Evolutionary conservation across 75 land plant species (phyloP), one percentile per base, ranked within the genome.

Genomic region (Picea glauca): DNA sequence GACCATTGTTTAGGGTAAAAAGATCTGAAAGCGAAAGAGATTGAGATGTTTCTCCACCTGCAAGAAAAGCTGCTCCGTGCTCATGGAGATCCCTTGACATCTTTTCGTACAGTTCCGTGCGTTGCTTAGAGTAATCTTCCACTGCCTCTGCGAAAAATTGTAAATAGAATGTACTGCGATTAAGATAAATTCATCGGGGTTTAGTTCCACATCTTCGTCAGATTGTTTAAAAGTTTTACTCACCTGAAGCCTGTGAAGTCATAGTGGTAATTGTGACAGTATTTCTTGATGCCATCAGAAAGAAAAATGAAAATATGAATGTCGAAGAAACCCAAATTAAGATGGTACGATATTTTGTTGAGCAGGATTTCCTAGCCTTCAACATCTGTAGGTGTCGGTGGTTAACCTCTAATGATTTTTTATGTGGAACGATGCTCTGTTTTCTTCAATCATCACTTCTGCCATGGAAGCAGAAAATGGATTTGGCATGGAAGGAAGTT

Each of bases 21-120:
- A 93, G 63, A 62, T 94, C 98, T 4, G 93, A 85, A 61, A 94
- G 89, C 20, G 92, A 89, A 32, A 95, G 80, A 5, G 94, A 91
- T 80, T 93, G 96, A 66, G 98, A 93, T 13, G 98, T 95, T 77
- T 91, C 89, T 31, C 98, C 96, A 1, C 80, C 85, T 63, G 79
- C 75, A 58, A 95, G 88, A 73, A 95, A 95, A 13, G 13, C 77
- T 43, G 90, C 78, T 1, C 98, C 98, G 18, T 85, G 74, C 76
- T 91, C 90, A 60, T 88, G 87, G 74, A 95, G 76, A 77, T 93
- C 98, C 78, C 85, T 84, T 12, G 80, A 89, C 96, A 95, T 95
- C 58, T 85, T 85, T 50, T 91, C 92, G 70, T 95, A 95, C 81
- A 95, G 58, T 59, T 31, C 56, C 58, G 89, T 65, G 54, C 98